Conservation (phyloP, 176 grass and related monocot genomes). For the Pontederia crassipes region DNA sequence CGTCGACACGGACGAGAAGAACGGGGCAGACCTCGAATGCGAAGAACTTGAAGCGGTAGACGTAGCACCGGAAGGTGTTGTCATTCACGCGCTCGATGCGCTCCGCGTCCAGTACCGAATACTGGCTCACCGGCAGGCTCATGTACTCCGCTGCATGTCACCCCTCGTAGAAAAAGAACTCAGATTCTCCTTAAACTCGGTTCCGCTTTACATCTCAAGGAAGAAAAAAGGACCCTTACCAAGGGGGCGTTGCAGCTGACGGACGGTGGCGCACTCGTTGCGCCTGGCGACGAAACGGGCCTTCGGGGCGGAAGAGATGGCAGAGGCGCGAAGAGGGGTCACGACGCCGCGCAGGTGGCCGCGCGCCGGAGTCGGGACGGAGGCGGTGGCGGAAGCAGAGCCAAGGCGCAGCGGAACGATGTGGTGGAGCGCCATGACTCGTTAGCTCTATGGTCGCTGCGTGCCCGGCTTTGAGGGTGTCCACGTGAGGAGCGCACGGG, state of each 20-base stretch:
- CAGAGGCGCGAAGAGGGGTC: slow-evolving; percentile 28
- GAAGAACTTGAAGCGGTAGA: slow-evolving; percentile 94
- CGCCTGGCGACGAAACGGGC: slow-evolving; percentile 72
- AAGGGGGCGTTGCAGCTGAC: slow-evolving; percentile 62
- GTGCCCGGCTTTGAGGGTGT: background rate
- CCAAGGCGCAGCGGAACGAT: background rate
- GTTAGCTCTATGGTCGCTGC: background rate
- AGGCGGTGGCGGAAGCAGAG: background rate
- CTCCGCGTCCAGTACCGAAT: slow-evolving; percentile 95
- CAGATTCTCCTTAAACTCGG: background rate
- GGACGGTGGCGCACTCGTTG: slow-evolving; percentile 60
- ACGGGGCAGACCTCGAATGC: slow-evolving; percentile 91
- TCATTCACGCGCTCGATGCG: slow-evolving; percentile 86
- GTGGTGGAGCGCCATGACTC: slow-evolving; percentile 11
- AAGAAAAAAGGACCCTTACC: slow-evolving; percentile 19
- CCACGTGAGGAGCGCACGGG: background rate
- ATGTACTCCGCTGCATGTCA: slow-evolving; percentile 66
- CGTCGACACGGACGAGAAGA: slow-evolving; percentile 79
- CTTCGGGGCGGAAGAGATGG: slow-evolving; percentile 57
- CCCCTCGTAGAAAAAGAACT: background rate
- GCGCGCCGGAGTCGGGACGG: slow-evolving; percentile 1
- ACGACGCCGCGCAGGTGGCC: slow-evolving; percentile 18
- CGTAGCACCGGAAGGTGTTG: slow-evolving; percentile 81
- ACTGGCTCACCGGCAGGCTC: slow-evolving; percentile 91
- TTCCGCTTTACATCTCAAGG: background rate